phyloP scores from a whole-genome alignment of 192 early-diverging fungal species.

The Cladochytrium replicatum region DNA sequence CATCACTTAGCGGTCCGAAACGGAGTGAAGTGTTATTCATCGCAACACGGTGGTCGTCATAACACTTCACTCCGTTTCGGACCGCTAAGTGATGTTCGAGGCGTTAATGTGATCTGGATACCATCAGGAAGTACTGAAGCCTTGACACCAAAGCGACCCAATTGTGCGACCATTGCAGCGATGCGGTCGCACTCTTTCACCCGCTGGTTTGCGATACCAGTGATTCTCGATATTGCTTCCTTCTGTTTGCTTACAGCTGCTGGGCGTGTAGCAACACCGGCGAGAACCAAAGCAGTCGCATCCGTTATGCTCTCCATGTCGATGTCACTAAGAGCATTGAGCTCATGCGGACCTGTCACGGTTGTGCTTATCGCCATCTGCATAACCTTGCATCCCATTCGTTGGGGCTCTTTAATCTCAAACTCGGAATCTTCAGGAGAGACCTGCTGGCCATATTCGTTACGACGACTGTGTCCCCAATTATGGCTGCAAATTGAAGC shows the following conservation, averaged over 20 bases:
- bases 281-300: conserved; percentile 87
- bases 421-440: no score
- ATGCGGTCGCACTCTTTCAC: conserved; percentile 99
- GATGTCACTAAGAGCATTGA: conserved; percentile 63
- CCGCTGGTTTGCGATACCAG: conserved; percentile 93
- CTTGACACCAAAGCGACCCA: conserved; percentile 78
- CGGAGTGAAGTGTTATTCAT: conserved; percentile 99
- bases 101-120: conserved; percentile 69
- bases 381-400: conserved; percentile 86
- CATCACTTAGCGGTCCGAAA: no score
- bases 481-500: conserved; percentile 91
- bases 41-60: conserved; percentile 96
- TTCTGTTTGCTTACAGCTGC: no score
- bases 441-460: conserved; percentile 87
- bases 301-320: conserved; percentile 99
- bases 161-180: conserved; percentile 87
- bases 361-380: conserved; percentile 86
- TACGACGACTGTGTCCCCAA: conserved; percentile 75
- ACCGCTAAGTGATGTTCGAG: conserved; percentile 24
- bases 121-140: conserved; percentile 81
- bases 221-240: conserved; percentile 61
- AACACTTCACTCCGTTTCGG: conserved; percentile 74
- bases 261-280: conserved; percentile 87
- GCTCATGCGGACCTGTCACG: conserved; percentile 69
- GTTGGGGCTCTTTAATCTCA: conserved; percentile 72